Evolutionary conservation across 306 rosid species (phyloP), one percentile per base, ranked within the genome.

Genomic region (Corylus americana): DNA sequence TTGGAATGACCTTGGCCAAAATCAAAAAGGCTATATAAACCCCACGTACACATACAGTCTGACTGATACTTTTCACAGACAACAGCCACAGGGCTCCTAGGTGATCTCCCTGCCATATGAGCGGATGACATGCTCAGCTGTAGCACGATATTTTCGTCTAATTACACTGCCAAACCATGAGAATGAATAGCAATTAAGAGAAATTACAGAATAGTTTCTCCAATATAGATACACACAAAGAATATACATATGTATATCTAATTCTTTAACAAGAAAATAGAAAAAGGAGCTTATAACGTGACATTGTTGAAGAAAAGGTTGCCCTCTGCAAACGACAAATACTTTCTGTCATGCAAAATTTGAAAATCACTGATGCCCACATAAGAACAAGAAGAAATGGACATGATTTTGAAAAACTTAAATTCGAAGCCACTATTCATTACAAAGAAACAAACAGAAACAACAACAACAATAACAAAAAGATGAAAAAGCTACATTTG

Each of bases 41-140:
- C 80, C 88, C 83, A 88, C 29, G 86, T 74, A 53, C 83, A 90
- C 44, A 87, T 71, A 53, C 97, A 92, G 8, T 87, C 90, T 31
- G 88, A 79, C 17, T 89, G 83, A 54, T 75, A 75, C 63, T 71
- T 88, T 82, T 87, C 89, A 85, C 79, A 79, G 49, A 85, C 85
- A 69, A 74, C 42, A 42, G 86, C 84, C 76, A 76, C 44, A 35
- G 86, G 87, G 45, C 83, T 84, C 70, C 76, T 83, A 11, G 88
- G 86, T 63, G 92, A 81, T 83, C 84, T 80, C 83, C 87, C 86
- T 63, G 89, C 86, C 97, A 92, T 88, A 76, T 55, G 82, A 82
- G 29, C 74, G 58, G 59, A 31, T 70, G 55, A 17, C 47, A 64
- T 37, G 11, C 76, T 82, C 74, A 69, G 84, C 71, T 81, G 37